Conservation (phyloP, 2,329 filamentous ascomycete species). For the Talaromyces sp. region DNA sequence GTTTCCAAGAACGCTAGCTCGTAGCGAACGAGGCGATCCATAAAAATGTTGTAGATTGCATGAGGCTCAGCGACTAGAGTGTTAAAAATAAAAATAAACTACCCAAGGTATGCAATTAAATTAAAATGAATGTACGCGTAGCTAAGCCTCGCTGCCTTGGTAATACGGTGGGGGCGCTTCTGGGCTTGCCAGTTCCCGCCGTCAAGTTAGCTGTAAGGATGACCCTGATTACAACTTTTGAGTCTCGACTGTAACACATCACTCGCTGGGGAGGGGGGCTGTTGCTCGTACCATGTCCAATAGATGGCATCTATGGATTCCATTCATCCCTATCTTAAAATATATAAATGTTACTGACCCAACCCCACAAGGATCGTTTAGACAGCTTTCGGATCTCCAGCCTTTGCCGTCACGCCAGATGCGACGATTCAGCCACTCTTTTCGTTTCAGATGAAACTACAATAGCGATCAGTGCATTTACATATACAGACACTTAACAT, state of each 20-base stretch:
- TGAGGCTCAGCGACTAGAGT: not conserved
- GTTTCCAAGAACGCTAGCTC: not conserved
- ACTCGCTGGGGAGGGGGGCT: not conserved
- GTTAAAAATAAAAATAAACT: not conserved
- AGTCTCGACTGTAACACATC: not conserved
- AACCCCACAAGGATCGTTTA: slow-evolving; percentile 1
- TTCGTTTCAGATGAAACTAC: slow-evolving; percentile 1
- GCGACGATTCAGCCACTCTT: slow-evolving; percentile 5
- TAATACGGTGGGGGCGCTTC: not conserved
- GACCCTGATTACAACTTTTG: not conserved
- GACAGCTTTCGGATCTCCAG: slow-evolving; percentile 3
- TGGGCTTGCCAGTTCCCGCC: slow-evolving; percentile 7
- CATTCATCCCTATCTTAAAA: not conserved
- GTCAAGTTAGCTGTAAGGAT: not conserved
- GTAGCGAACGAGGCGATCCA: not conserved
- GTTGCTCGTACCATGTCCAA: not conserved
- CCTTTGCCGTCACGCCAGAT: slow-evolving; percentile 9
- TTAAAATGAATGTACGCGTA: not conserved
- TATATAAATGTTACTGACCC: not conserved
- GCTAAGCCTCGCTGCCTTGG: slow-evolving; percentile 3
- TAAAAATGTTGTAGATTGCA: not conserved
- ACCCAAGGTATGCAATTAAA: not conserved
- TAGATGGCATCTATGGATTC: slow-evolving; percentile 7
- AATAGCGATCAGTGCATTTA: not conserved
- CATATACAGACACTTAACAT: not conserved